Percentiles rank a stretch among this genome's conserved stretches.
phyloP scores from a whole-genome alignment of 345 rosid species.

The Citrus medica region DNA sequence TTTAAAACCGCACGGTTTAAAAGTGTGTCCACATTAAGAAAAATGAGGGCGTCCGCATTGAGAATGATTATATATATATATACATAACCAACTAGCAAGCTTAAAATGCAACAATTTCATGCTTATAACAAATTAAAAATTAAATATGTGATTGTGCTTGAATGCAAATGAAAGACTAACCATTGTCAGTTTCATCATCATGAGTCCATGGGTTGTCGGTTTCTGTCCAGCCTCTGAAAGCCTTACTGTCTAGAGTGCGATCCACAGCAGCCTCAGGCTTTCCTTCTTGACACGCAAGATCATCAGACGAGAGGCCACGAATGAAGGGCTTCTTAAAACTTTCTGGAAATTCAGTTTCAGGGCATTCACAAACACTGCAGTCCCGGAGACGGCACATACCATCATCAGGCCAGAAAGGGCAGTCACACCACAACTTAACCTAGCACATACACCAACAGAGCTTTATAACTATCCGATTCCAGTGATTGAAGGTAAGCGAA shows the following conservation, averaged over 20 bases:
- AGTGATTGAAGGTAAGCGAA: background rate
- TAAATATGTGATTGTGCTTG: background rate
- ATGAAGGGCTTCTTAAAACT: slow-evolving; percentile 52
- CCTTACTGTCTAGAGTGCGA: slow-evolving; percentile 69
- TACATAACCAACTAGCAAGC: background rate
- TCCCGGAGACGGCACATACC: slow-evolving; percentile 93
- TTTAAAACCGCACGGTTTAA: too few species aligned
- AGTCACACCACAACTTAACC: slow-evolving; percentile 97
- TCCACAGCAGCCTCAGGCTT: slow-evolving; percentile 88
- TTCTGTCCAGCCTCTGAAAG: slow-evolving; percentile 85
- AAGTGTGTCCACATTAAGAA: too few species aligned
- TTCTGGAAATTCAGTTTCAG: slow-evolving; percentile 88
- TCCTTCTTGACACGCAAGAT: slow-evolving; percentile 87
- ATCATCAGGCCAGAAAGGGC: slow-evolving; percentile 98
- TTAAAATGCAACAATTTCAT: slow-evolving; percentile 3
- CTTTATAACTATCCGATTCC: slow-evolving; percentile 1
- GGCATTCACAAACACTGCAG: slow-evolving; percentile 97
- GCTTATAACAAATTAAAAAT: background rate
- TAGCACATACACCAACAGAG: slow-evolving; percentile 18
- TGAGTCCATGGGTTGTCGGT: slow-evolving; percentile 95
- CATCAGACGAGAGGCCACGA: slow-evolving; percentile 54
- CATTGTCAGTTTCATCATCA: slow-evolving; percentile 65
- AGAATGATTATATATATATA: background rate
- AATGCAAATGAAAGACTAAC: slow-evolving; percentile 33
- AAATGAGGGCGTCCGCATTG: too few species aligned